These are phyloP conservation scores for Salvia miltiorrhiza DNA, from an alignment of 257 asterid genomes.

Conservation along the genomic window DNA sequence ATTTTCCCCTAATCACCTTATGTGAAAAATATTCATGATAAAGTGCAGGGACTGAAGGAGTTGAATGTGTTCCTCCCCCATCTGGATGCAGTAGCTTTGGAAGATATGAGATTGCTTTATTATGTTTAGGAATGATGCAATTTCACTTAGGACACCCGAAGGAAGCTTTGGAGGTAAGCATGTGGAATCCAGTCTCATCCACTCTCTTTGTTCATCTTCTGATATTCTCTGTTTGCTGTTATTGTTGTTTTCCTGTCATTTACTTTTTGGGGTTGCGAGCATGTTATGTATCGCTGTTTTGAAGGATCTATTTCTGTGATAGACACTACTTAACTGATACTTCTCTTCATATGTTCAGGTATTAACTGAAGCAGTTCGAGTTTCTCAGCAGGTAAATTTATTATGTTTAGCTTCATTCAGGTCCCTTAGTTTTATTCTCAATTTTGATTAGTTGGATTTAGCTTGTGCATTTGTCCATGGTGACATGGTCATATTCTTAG, in stretches of 20 bases:
- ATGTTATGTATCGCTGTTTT: background rate
- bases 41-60: slow-evolving; percentile 99
- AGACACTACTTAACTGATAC: slow-evolving; percentile 1
- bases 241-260: background rate
- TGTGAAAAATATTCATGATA: slow-evolving; percentile 39
- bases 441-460: slow-evolving; percentile 11
- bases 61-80: slow-evolving; percentile 60
- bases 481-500: background rate
- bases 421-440: background rate
- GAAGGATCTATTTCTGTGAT: background rate
- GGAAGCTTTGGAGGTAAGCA: slow-evolving; percentile 85
- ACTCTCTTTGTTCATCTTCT: slow-evolving; percentile 13
- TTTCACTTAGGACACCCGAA: slow-evolving; percentile 91
- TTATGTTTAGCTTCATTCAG: background rate
- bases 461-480: background rate
- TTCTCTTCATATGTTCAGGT: slow-evolving; percentile 50
- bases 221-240: slow-evolving; percentile 16
- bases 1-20: slow-evolving; percentile 22
- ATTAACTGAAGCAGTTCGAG: slow-evolving; percentile 90
- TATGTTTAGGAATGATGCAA: slow-evolving; percentile 97
- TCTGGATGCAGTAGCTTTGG: slow-evolving; percentile 63
- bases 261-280: background rate
- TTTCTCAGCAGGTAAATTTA: slow-evolving; percentile 83
- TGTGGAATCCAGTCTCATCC: slow-evolving; percentile 8
- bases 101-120: slow-evolving; percentile 83